These are phyloP conservation scores for Achaetomiella virescens DNA, from an alignment of 495 filamentous ascomycete genomes.

Conservation along the genomic window DNA sequence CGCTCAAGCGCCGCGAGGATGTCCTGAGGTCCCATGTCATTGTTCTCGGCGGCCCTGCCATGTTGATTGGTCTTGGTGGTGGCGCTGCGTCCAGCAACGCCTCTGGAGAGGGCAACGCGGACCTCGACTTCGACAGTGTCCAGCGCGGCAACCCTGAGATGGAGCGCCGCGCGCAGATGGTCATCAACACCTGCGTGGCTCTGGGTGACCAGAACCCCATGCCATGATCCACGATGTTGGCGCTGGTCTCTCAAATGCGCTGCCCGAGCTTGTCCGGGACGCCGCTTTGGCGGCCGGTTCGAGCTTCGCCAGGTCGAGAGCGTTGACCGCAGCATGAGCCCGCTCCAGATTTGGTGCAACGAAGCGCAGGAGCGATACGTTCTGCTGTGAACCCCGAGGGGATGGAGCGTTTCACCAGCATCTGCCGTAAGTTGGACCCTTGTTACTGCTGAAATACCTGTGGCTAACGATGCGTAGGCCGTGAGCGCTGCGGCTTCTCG, in stretches of 20 bases:
- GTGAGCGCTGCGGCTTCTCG: conserved; percentile 91
- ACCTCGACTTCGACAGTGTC: conserved; percentile 93
- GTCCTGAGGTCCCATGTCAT: conserved; percentile 83
- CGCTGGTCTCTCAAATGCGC: conserved; percentile 87
- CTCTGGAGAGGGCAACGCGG: conserved; percentile 79
- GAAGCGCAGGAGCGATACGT: conserved; percentile 97
- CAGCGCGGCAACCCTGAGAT: conserved; percentile 94
- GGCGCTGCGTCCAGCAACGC: conserved; percentile 89
- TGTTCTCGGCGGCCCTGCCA: conserved; percentile 89
- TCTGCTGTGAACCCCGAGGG: conserved; percentile 70
- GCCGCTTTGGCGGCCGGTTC: conserved; percentile 79
- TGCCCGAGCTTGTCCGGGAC: conserved; percentile 82
- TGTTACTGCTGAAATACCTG: not conserved
- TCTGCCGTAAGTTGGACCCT: conserved; percentile 51
- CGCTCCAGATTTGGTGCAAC: conserved; percentile 94
- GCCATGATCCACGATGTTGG: conserved; percentile 96
- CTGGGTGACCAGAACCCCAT: conserved; percentile 83
- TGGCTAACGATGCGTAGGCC: conserved; percentile 27
- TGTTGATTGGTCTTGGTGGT: conserved; percentile 94
- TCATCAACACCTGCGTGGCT: conserved; percentile 87
- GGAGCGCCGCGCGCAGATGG: conserved; percentile 89
- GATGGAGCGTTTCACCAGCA: conserved; percentile 76
- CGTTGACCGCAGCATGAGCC: conserved; percentile 85
- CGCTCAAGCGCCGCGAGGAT: conserved; percentile 68
- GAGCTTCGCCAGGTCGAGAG: conserved; percentile 89